Conservation (phyloP, 2,329 filamentous ascomycete species). For the Aureobasidium sp. region DNA sequence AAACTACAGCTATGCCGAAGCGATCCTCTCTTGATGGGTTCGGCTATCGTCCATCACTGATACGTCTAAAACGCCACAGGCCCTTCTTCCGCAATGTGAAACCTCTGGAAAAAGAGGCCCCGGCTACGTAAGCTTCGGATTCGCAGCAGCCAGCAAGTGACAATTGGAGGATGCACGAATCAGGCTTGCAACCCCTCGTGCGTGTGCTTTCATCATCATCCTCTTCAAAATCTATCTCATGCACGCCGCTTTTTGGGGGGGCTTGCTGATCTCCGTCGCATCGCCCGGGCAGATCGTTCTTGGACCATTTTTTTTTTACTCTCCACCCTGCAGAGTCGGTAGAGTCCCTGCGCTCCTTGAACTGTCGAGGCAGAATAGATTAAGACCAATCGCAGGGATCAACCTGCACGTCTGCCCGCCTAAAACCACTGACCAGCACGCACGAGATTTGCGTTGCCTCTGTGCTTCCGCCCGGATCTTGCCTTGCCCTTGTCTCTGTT, state of each 20-base stretch:
- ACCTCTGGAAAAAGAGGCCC: not conserved
- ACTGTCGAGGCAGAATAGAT: slow-evolving; percentile 16
- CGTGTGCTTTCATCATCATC: slow-evolving; percentile 11
- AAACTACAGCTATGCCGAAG: slow-evolving; percentile 11
- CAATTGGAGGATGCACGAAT: slow-evolving; percentile 7
- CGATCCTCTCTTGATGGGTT: slow-evolving; percentile 11
- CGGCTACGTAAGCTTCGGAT: slow-evolving; percentile 6
- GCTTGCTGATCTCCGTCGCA: slow-evolving; percentile 16
- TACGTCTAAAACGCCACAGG: slow-evolving; percentile 12
- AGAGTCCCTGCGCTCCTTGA: slow-evolving; percentile 13
- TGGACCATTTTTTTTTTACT: slow-evolving; percentile 7
- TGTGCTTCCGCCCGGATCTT: slow-evolving; percentile 14
- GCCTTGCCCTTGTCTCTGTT: slow-evolving; percentile 9
- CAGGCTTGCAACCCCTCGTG: slow-evolving; percentile 7
- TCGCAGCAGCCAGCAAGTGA: slow-evolving; percentile 7
- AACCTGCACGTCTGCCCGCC: slow-evolving; percentile 15
- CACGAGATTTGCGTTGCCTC: slow-evolving; percentile 15
- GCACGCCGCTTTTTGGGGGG: slow-evolving; percentile 13
- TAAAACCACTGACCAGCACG: slow-evolving; percentile 14
- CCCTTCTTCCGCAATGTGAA: slow-evolving; percentile 4
- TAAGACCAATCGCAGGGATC: slow-evolving; percentile 14
- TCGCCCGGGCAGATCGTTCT: slow-evolving; percentile 16
- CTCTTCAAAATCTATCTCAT: slow-evolving; percentile 8
- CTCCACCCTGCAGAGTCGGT: slow-evolving; percentile 5
- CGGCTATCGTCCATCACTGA: slow-evolving; percentile 13